Percentiles rank a stretch among this genome's conserved stretches.
Evolutionary conservation across 768 basidiomycete genomes (phyloP).

Genomic region (Lentinula lateritia): DNA sequence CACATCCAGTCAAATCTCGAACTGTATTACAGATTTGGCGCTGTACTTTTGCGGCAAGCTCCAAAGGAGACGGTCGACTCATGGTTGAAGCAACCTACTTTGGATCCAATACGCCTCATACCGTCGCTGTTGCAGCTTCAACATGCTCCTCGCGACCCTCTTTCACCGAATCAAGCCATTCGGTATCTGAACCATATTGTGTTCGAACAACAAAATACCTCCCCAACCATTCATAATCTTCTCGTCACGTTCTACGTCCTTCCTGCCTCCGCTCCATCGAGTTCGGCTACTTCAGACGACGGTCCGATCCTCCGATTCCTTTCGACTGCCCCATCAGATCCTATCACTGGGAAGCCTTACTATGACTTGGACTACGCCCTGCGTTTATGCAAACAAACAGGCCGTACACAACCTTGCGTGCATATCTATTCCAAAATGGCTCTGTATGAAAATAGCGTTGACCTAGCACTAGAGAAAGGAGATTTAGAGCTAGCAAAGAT

Average conservation of each 20-base stretch:
- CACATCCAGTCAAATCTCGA: conserved; percentile 65
- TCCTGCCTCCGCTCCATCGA: conserved; percentile 33
- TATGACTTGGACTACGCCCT: conserved; percentile 97
- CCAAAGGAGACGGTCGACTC: conserved; percentile 90
- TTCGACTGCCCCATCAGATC: conserved; percentile 73
- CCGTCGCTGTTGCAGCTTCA: conserved; percentile 85
- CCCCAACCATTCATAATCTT: conserved; percentile 89
- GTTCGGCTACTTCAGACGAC: conserved; percentile 49
- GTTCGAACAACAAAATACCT: conserved; percentile 74
- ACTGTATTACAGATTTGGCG: conserved; percentile 89
- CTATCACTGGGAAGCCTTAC: conserved; percentile 80
- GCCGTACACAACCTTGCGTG: conserved; percentile 84
- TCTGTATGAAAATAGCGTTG: conserved; percentile 93
- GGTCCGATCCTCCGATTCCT: conserved; percentile 80
- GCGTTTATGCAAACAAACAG: conserved; percentile 80
- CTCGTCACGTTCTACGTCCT: conserved; percentile 82
- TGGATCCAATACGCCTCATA: conserved; percentile 82
- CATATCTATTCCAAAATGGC: conserved; percentile 98
- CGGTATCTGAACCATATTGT: conserved; percentile 85
- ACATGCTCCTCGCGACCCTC: conserved; percentile 62
- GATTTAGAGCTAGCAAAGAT: conserved; percentile 93
- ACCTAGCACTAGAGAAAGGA: conserved; percentile 89
- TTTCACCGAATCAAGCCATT: conserved; percentile 80
- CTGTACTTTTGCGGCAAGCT: conserved; percentile 79
- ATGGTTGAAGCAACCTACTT: conserved; percentile 77